Evolutionary conservation across 768 basidiomycete genomes (phyloP), one percentile per base, ranked within the genome.

Genomic region (Hypsizygus marmoreus): DNA sequence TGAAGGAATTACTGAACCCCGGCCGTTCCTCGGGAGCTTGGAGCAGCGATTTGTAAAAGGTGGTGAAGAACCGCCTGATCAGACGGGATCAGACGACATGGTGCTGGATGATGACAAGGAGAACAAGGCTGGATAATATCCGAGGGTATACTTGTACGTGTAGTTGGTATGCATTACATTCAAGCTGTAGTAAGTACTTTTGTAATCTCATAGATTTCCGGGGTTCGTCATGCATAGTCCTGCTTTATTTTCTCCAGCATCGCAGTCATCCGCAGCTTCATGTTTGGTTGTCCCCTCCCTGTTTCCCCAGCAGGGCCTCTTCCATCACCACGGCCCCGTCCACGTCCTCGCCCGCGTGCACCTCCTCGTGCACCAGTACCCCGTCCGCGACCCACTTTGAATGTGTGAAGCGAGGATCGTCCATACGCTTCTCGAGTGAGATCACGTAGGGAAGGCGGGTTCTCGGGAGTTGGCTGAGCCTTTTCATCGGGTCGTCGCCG

Each of bases 181-280:
- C 34, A n/a, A 24, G 43, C 41, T 17, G 23, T 44, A 20, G 29
- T 32, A 42, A 47, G 44, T 50, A 43, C 2, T 55, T 47, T 45
- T 45, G 14, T 3, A 13, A 1, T 24, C 23, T 25, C 37, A 48
- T 19, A 44, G 22, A 25, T 20, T 16, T 11, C 22, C 7, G 11
- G 33, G 7, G 23, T 43, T 46, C 25, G 35, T 63, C 62, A 81
- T 43, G 67, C 59, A 29, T 67, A 62, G 56, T 84, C 77, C 37
- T 76, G 78, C 63, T 89, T 87, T 54, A 95, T 93, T 67, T 86
- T 85, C 63, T 91, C 89, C 47, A 95, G 76, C 75, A 95, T 75
- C 22, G 80, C 84, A 50, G 82, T 81, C 91, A 95, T 95, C 39
- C 91, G 83, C 38, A 88, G 66, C 58, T 86, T 88, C 92, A 95